Conservation (phyloP, 2,329 filamentous ascomycete species). For the Harringtonia lauricola region DNA sequence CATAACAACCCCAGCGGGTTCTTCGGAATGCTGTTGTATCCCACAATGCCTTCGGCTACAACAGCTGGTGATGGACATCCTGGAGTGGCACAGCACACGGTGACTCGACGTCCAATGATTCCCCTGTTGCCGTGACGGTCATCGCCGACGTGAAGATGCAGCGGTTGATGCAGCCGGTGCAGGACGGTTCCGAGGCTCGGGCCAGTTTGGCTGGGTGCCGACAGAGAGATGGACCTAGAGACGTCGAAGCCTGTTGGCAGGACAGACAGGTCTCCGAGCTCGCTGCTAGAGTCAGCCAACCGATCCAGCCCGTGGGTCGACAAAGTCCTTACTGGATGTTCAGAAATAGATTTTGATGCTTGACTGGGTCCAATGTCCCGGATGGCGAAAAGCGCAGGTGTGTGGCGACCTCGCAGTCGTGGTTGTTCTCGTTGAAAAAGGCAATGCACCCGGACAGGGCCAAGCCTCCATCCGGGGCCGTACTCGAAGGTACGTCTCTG, state of each 20-base stretch:
- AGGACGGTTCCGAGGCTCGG: conserved; percentile 1
- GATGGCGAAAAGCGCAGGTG: conserved; percentile 9
- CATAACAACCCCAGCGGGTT: background rate
- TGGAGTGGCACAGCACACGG: conserved; percentile 1
- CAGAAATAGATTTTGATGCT: background rate
- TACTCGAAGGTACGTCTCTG: too few species aligned
- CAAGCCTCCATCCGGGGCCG: background rate
- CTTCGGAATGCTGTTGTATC: conserved; percentile 8
- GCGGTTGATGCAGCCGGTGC: conserved; percentile 5
- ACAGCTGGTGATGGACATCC: background rate
- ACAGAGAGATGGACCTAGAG: background rate
- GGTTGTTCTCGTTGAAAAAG: conserved; percentile 11
- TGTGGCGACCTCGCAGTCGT: conserved; percentile 10
- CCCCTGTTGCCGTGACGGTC: conserved; percentile 10
- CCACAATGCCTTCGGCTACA: conserved; percentile 12
- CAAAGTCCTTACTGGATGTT: conserved; percentile 6
- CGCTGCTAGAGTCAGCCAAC: background rate
- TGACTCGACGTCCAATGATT: conserved; percentile 10
- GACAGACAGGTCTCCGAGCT: conserved; percentile 5
- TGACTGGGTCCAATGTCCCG: background rate
- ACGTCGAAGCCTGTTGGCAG: background rate
- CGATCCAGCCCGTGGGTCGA: background rate
- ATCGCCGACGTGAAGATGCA: conserved; percentile 11
- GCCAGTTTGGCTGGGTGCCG: background rate
- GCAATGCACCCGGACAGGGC: conserved; percentile 7